These are phyloP conservation scores for Leccinum incarnatum DNA, from an alignment of 768 basidiomycete species.

Conservation along the genomic window DNA sequence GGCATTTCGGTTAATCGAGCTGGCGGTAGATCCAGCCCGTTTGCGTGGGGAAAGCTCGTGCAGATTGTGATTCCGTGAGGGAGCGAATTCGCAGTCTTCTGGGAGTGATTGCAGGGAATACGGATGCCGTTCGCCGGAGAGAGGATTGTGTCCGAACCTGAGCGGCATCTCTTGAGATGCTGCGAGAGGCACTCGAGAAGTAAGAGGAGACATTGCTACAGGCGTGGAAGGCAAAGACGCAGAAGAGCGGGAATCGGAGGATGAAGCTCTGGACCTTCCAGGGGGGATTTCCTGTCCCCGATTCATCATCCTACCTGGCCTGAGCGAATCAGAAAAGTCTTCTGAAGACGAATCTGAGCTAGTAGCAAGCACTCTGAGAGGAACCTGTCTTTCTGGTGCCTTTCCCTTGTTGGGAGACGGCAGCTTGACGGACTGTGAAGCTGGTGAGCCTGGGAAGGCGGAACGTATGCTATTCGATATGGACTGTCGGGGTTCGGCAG, in stretches of 20 bases:
- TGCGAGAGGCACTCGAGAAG: constrained; percentile 21
- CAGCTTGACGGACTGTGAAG: constrained; percentile 8
- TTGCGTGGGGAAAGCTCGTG: constrained; percentile 14
- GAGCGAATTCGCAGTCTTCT: constrained; percentile 45
- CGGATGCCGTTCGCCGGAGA: constrained; percentile 15
- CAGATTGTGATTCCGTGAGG: constrained; percentile 14
- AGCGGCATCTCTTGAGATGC: constrained; percentile 23
- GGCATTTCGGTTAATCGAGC: constrained; percentile 16
- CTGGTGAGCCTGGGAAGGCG: constrained; percentile 44
- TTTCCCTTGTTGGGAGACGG: constrained; percentile 16
- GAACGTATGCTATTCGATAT: constrained; percentile 56
- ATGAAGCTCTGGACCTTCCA: constrained; percentile 22
- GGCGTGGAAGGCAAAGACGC: constrained; percentile 29
- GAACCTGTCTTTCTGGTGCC: constrained; percentile 1
- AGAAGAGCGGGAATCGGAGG: constrained; percentile 24
- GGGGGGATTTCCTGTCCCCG: constrained; percentile 6
- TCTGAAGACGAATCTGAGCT: constrained; percentile 30
- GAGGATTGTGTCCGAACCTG: constrained; percentile 31
- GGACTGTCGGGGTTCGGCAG: constrained; percentile 39
- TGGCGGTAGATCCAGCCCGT: constrained; percentile 14
- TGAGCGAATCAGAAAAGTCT: constrained; percentile 7
- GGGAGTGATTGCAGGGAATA: constrained; percentile 46
- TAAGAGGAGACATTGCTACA: constrained; percentile 6
- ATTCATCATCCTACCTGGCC: constrained; percentile 4
- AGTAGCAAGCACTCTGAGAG: neutral